Evolutionary conservation across 768 basidiomycete species (phyloP), one percentile per base, ranked within the genome.

Genomic region (Suillus luteus): DNA sequence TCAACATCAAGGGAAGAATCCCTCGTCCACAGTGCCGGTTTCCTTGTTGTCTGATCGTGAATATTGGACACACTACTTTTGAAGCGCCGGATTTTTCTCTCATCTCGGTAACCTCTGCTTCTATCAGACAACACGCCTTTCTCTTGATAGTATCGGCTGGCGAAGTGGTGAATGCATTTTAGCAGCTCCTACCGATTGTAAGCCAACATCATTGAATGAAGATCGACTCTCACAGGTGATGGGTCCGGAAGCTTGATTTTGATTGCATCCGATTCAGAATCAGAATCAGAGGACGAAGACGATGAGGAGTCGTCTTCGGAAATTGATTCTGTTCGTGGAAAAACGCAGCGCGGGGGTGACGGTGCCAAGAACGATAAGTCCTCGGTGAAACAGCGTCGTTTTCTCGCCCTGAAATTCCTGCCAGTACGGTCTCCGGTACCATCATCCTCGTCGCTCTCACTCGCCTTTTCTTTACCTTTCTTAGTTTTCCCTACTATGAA

Each of bases 81-180:
- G 15, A 35, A 49, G 59, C 64, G 64, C 61, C 71, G 76, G 59
- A 66, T 70, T 67, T 78, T 85, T 71, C 73, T 80, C 68, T 76
- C 76, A 63, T 70, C 76, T 14, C 85, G 82, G 64, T 78, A 83
- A 48, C 82, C 72, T 61, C 79, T 80, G 17, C 83, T 77, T 12
- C 74, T 78, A 65, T 91, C 82, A 22, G 79, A 74, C 2, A 92
- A 73, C 65, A 91, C 83, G 0, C 86, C 89, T 61, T 81, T 78
- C 66, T 86, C 85, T 24, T 77, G 77, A 67, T 92, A 93, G 71
- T 88, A 88, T 24, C 73, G 75, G 55, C 80, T 82, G 27, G 84
- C 74, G 61, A 82, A 83, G 67, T 83, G 75, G 64, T 85, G 85
- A 46, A 85, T 79, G 55, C 78, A 78, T 71, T 85, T 85, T 55